These are phyloP conservation scores for Allium sativum DNA, from an alignment of 106 monocot genomes.

Conservation along the genomic window DNA sequence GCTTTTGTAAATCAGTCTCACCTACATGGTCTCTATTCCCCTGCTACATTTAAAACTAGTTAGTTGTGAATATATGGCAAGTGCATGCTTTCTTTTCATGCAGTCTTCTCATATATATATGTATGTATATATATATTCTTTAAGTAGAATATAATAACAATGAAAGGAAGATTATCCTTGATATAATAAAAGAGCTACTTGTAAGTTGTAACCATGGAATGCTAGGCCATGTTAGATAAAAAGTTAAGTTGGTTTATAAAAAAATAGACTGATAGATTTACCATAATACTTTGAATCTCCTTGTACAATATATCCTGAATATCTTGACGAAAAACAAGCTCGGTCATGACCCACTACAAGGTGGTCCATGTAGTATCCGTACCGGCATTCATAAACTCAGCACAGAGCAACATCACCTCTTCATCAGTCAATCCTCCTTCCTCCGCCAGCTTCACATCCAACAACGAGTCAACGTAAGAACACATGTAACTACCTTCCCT, in stretches of 20 bases:
- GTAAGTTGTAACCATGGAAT: too few species aligned
- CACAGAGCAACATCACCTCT: slow-evolving; percentile 22
- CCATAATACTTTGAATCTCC: slow-evolving; percentile 3
- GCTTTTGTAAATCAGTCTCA: not conserved
- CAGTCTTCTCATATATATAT: too few species aligned
- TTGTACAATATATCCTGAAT: slow-evolving; percentile 25
- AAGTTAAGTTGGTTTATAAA: too few species aligned
- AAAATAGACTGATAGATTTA: too few species aligned
- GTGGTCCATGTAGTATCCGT: slow-evolving; percentile 32
- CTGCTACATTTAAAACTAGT: not conserved
- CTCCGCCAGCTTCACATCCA: slow-evolving; percentile 10
- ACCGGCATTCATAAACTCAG: slow-evolving; percentile 30
- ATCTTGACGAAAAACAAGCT: slow-evolving; percentile 10
- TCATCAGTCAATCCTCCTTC: slow-evolving; percentile 16
- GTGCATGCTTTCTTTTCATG: too few species aligned
- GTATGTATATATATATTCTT: too few species aligned
- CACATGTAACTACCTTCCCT: not conserved
- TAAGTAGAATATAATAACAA: too few species aligned
- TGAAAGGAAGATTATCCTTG: too few species aligned
- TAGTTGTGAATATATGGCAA: too few species aligned
- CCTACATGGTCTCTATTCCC: not conserved
- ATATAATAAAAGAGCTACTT: too few species aligned
- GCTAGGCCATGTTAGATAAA: too few species aligned
- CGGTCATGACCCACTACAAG: slow-evolving; percentile 35
- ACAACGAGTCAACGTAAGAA: slow-evolving; percentile 13